These are phyloP conservation scores for Lolium multiflorum DNA, from an alignment of 176 grass and related monocot species.

Conservation along the genomic window DNA sequence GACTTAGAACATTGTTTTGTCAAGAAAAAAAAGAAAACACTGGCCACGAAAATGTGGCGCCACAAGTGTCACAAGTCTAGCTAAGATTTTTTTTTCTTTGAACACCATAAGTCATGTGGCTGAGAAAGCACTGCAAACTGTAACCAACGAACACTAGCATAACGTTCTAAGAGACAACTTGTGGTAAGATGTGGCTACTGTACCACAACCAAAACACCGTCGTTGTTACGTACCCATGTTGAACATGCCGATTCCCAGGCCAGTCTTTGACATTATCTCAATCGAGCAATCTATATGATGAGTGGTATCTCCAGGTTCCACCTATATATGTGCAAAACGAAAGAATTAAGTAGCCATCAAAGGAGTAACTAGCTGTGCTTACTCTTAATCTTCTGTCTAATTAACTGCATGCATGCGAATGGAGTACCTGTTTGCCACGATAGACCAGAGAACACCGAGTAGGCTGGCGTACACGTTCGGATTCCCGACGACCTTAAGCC, in stretches of 20 bases:
- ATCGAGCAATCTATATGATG: slow-evolving; percentile 74
- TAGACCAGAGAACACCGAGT: slow-evolving; percentile 64
- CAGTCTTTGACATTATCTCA: slow-evolving; percentile 75
- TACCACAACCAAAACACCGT: not conserved
- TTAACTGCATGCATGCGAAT: not conserved
- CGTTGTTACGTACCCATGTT: slow-evolving; percentile 58
- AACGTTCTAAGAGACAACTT: not conserved
- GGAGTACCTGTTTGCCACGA: slow-evolving; percentile 52
- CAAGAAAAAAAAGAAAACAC: not conserved
- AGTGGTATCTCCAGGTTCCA: slow-evolving; percentile 74
- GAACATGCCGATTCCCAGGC: slow-evolving; percentile 78
- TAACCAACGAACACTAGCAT: not conserved
- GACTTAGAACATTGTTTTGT: not conserved
- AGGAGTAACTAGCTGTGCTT: not conserved
- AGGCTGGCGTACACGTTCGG: slow-evolving; percentile 77
- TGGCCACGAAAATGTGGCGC: not conserved
- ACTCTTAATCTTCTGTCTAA: not conserved
- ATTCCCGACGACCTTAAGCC: slow-evolving; percentile 61
- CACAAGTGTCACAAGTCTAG: not conserved
- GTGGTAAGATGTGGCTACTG: not conserved
- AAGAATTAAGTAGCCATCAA: not conserved
- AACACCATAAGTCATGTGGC: not conserved
- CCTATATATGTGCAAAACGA: slow-evolving; percentile 39
- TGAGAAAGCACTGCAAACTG: not conserved
- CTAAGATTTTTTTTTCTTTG: not conserved